Base-by-base conservation (phyloP, 306 rosid genomes). In the Lupinus albus region DNA sequence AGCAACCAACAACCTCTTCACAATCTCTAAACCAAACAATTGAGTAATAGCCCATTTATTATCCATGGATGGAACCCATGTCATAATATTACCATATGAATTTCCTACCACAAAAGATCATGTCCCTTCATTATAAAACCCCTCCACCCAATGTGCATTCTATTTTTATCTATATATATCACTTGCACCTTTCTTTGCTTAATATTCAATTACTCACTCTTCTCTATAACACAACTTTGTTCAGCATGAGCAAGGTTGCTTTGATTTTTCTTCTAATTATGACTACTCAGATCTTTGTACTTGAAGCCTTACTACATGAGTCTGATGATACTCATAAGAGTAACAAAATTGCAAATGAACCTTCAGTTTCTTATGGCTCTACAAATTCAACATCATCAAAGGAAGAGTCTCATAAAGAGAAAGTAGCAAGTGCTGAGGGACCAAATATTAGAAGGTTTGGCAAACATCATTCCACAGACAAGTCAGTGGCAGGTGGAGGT, bases 401-500 rank as follows among this genome's bases (percentile, higher is more conserved):
- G 30, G 41, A 46, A 25, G 60, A 54, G 46, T 80, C 48, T 52
- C 44, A 79, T 1, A 51, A 54, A 63, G 77, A 3, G 48, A 85
- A 47, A 44, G 76, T 3, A 57, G 89, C 91, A 2, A 25, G 30
- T 20, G 91, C 94, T 20, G 86, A 77, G 54, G 86, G 85, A 59
- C 96, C 98, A 9, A 39, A 46, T 28, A 62, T 70, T 62, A 77
- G 96, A 76, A 80, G 81, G 70, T 8, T 89, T 67, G 89, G 87
- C 52, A 85, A 85, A 54, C 95, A 86, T 58, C 91, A 71, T 69
- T 66, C 78, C 3, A 25, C 81, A 1, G 89, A 87, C 33, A 83
- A 80, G 67, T 91, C 97, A 11, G 75, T 92, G 74, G 93, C 93
- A 3, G 98, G 96, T 56, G 96, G 98, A 7, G 95, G 93, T 61